phyloP scores from a whole-genome alignment of 2,329 filamentous ascomycete species.

The Colletotrichum costaricense region DNA sequence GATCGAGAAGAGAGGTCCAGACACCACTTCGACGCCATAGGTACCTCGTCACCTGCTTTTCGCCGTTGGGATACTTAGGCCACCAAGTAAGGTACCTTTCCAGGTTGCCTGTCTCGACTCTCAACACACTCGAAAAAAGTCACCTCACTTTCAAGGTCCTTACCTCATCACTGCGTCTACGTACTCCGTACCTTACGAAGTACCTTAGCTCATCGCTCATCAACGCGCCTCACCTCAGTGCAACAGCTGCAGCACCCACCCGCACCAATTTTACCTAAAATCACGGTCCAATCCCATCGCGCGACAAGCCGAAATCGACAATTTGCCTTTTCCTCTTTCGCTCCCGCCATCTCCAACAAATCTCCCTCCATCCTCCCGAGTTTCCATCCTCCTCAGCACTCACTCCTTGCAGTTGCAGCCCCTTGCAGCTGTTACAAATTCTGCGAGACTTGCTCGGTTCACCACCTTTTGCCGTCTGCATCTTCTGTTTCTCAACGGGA shows the following conservation, averaged over 20 bases:
- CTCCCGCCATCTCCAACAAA: constrained; percentile 2
- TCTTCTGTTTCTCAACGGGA: constrained; percentile 1
- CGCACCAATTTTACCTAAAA: constrained; percentile 32
- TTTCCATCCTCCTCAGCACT: background rate
- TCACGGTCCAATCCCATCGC: constrained; percentile 34
- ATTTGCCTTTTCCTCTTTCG: constrained; percentile 10
- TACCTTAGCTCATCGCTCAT: too few relatives aligned
- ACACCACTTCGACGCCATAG: background rate
- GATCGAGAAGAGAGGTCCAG: constrained; percentile 10
- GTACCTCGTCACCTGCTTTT: background rate
- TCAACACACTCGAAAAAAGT: background rate
- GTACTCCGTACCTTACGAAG: too few relatives aligned
- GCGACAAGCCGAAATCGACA: constrained; percentile 30
- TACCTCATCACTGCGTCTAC: background rate
- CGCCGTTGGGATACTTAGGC: background rate
- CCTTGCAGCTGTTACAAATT: constrained; percentile 27
- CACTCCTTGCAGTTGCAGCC: constrained; percentile 2
- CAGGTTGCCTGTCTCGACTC: background rate
- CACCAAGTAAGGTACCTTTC: too few relatives aligned
- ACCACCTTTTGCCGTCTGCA: constrained; percentile 22
- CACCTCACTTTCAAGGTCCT: background rate
- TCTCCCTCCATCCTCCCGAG: background rate
- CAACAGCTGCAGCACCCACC: constrained; percentile 10
- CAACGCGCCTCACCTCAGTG: background rate
- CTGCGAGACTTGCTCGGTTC: constrained; percentile 12